Percentiles rank a stretch among this genome's conserved stretches.
phyloP scores from a whole-genome alignment of 495 filamentous ascomycete species.

The Aspergillus haitiensis region DNA sequence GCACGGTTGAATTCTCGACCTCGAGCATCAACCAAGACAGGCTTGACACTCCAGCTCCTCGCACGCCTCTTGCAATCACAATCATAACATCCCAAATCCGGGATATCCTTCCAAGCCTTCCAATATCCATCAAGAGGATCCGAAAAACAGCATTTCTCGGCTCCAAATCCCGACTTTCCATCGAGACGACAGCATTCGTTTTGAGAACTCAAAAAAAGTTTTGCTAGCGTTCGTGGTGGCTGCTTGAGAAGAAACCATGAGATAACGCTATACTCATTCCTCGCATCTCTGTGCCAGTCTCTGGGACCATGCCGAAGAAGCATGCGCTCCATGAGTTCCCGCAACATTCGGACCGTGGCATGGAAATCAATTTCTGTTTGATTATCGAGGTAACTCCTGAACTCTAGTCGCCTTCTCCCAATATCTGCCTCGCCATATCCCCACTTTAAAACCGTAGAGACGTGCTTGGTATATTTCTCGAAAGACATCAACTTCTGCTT shows the following conservation, averaged over 20 bases:
- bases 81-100: constrained; percentile 26
- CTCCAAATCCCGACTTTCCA: constrained; percentile 20
- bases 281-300: constrained; percentile 30
- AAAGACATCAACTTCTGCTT: constrained; percentile 18
- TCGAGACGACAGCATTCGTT: constrained; percentile 32
- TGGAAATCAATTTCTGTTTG: constrained; percentile 33
- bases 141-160: constrained; percentile 27
- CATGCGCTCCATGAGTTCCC: constrained; percentile 32
- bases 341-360: constrained; percentile 33
- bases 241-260: constrained; percentile 36
- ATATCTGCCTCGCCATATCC: constrained; percentile 31
- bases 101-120: constrained; percentile 30
- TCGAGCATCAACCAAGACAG: constrained; percentile 30
- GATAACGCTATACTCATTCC: constrained; percentile 31
- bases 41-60: constrained; percentile 33
- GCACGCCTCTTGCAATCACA: constrained; percentile 32
- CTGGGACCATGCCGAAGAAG: constrained; percentile 35
- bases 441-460: constrained; percentile 29
- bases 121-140: constrained; percentile 35
- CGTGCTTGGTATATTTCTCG: constrained; percentile 25
- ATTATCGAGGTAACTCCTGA: constrained; percentile 28
- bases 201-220: constrained; percentile 29
- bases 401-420: constrained; percentile 26
- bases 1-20: constrained; percentile 27
- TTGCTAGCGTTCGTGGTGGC: constrained; percentile 27